Evolutionary conservation across 805 yeast species (phyloP).

Genomic region (Starmerella stigmatis): DNA sequence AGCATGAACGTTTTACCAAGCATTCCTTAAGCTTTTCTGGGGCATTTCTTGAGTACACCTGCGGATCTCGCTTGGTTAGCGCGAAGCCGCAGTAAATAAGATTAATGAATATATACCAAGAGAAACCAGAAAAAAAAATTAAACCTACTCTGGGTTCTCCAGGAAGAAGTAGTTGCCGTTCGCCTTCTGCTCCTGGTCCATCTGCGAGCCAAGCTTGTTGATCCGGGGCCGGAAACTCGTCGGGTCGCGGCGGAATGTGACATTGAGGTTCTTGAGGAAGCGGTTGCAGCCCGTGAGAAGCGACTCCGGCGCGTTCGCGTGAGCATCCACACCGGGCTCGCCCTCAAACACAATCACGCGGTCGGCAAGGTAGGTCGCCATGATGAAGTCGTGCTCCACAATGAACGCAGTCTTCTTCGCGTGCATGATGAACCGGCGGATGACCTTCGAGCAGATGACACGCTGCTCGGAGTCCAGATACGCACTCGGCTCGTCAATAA

Average conservation of each 20-base stretch:
- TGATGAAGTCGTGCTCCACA: slow-evolving; percentile 99
- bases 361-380: slow-evolving; percentile 99
- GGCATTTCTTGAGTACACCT: too few species aligned
- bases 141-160: slow-evolving; percentile 43
- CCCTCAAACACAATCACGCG: slow-evolving; percentile 98
- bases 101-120: slow-evolving; percentile 1
- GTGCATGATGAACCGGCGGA: slow-evolving; percentile 90
- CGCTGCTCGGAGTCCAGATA: slow-evolving; percentile 99
- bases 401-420: slow-evolving; percentile 97
- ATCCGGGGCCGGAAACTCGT: slow-evolving; percentile 97
- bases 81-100: not conserved
- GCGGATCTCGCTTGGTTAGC: too few species aligned
- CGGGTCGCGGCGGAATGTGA: slow-evolving; percentile 98
- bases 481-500: slow-evolving; percentile 98
- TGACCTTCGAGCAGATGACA: slow-evolving; percentile 96
- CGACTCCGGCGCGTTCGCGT: slow-evolving; percentile 83
- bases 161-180: slow-evolving; percentile 93
- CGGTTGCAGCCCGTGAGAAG: slow-evolving; percentile 93
- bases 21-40: too few species aligned
- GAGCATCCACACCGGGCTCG: slow-evolving; percentile 72
- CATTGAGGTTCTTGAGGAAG: slow-evolving; percentile 92
- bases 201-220: slow-evolving; percentile 93
- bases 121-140: not conserved
- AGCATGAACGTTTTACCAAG: too few species aligned
- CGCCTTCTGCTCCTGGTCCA: slow-evolving; percentile 95